Percentiles rank a stretch among this genome's conserved stretches.
These are phyloP conservation scores for Botrytis pseudocinerea DNA, from an alignment of 2,329 filamentous ascomycete species.

Conservation along the genomic window DNA sequence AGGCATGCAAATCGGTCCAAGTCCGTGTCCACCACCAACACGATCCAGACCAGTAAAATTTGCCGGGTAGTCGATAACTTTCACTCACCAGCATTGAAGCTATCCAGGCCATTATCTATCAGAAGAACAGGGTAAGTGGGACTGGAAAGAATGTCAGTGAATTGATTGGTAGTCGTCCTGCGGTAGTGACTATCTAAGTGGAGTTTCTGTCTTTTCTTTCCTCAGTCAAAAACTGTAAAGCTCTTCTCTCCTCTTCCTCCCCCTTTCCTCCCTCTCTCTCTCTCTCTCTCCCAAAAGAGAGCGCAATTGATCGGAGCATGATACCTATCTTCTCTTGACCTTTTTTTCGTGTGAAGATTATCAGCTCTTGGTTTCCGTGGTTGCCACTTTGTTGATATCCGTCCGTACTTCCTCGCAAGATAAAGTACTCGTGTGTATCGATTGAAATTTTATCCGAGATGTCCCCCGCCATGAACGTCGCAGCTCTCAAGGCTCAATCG, in stretches of 20 bases:
- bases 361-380: not conserved
- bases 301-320: not conserved
- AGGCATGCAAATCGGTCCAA: not conserved
- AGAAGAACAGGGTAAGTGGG: not conserved
- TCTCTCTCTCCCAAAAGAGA: not conserved
- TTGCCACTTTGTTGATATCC: not conserved
- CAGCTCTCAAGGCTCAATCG: constrained; percentile 22
- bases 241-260: not conserved
- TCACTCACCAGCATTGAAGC: not conserved
- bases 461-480: constrained; percentile 25
- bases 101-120: not conserved
- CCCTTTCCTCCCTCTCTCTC: not conserved
- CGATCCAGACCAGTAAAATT: not conserved
- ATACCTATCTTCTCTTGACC: constrained; percentile 1
- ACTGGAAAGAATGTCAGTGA: not conserved
- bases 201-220: not conserved
- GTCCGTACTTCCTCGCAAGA: not conserved
- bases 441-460: constrained; percentile 24
- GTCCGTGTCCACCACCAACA: not conserved
- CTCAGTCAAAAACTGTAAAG: not conserved
- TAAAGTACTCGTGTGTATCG: not conserved
- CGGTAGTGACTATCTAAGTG: not conserved
- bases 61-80: not conserved
- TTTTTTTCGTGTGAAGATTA: constrained; percentile 1
- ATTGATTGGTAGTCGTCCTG: not conserved